Base-by-base conservation (phyloP, 78 protist genomes). In the Dictyostelium discoideum region DNA sequence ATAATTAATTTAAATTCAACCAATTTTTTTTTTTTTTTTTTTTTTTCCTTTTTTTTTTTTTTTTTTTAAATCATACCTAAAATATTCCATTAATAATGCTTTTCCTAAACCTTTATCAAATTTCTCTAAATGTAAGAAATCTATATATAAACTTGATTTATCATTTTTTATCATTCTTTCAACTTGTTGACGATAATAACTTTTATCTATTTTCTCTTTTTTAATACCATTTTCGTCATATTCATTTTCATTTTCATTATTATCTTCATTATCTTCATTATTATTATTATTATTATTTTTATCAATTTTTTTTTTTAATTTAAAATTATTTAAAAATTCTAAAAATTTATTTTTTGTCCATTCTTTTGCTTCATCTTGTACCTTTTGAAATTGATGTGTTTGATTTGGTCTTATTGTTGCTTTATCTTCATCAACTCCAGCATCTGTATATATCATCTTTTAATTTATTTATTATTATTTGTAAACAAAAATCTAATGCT, bases 91-190 rank as follows among this genome's bases (percentile, higher is more conserved):
- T 80, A 18, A 8, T 50, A 94, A 63, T 26, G 65, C 63, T 60
- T 44, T 40, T 20, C 88, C 29, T 2, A 94, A 50, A 42, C 26
- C 24, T 44, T 60, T 46, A 48, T 87, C 88, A 37, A 81, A 87
- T 42, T 22, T 5, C 63, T 60, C 73, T 46, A 94, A 18, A 74
- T 94, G 93, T 26, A 16, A 13, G 18, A 65, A 78, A 16, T 94
- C 93, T 32, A 94, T 18, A 79, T 94, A 74, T 37, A 94, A 22
- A 46, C 54, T 79, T 46, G 80, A 14, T 80, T 32, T 48, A 8
- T 80, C 80, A 11, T 85, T 86, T 24, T 79, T 42, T 40, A 73
- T 37, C 93, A 87, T 87, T 22, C 44, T 79, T 16, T 79, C n/a
- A 9, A 79, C 76, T 73, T 79, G 69, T 26, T 37, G 6, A 78